phyloP scores from a whole-genome alignment of 768 basidiomycete genomes.

The Boletus pseudopeckii region DNA sequence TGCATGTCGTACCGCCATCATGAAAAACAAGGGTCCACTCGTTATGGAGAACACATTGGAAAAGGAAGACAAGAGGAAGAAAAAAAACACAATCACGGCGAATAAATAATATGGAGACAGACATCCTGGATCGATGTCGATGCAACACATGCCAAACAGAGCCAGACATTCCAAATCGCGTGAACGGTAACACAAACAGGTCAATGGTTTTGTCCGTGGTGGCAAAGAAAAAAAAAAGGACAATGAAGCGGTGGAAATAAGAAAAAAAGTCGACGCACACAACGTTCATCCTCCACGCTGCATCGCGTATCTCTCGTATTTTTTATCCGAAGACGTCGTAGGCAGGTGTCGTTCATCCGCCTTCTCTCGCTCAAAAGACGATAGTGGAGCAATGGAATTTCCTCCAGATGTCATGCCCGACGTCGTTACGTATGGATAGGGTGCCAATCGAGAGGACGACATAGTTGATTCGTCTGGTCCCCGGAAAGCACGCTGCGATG shows the following conservation, averaged over 20 bases:
- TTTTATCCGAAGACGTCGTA: slow-evolving; percentile 41
- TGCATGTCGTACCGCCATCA: slow-evolving; percentile 8
- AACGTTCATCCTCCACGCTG: slow-evolving; percentile 15
- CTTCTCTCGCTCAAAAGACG: slow-evolving; percentile 56
- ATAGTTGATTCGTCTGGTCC: slow-evolving; percentile 34
- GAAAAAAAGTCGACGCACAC: not conserved
- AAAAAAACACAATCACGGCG: not conserved
- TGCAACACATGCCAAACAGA: slow-evolving; percentile 6
- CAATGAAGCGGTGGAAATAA: not conserved
- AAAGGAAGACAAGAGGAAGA: not conserved
- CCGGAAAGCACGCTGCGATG: slow-evolving; percentile 35
- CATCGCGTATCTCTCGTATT: slow-evolving; percentile 30
- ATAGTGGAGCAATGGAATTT: slow-evolving; percentile 22
- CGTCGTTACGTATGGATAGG: slow-evolving; percentile 37
- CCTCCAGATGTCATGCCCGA: slow-evolving; percentile 36
- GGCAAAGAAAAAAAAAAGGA: not conserved
- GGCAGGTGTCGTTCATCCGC: slow-evolving; percentile 50
- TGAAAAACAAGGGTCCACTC: not conserved
- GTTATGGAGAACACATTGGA: not conserved
- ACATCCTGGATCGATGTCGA: slow-evolving; percentile 1
- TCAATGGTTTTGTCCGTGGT: slow-evolving; percentile 2
- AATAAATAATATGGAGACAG: slow-evolving; percentile 16
- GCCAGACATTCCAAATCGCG: slow-evolving; percentile 4
- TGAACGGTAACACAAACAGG: slow-evolving; percentile 5
- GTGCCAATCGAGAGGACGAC: slow-evolving; percentile 36